A percentile compares a stretch with the other conserved stretches of the same genome.
Evolutionary conservation across 2,329 filamentous ascomycete genomes (phyloP).

Genomic region (Aureobasidium leucospermi): DNA sequence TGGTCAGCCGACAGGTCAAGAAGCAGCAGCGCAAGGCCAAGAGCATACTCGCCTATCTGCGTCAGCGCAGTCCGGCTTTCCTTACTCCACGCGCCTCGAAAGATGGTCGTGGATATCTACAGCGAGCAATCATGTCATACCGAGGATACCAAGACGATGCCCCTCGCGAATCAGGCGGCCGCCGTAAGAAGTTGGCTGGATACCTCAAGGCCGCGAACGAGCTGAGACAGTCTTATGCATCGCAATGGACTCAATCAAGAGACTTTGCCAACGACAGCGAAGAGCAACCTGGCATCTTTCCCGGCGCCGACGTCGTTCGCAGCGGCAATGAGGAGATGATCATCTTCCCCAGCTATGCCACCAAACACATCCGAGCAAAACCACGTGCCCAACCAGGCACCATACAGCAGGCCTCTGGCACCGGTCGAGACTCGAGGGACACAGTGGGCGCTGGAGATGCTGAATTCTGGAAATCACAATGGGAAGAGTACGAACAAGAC

Average conservation of each 20-base stretch:
- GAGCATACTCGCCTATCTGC: constrained; percentile 25
- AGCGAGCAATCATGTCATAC: constrained; percentile 27
- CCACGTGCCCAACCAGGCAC: constrained; percentile 29
- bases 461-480: constrained; percentile 71
- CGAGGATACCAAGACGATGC: constrained; percentile 30
- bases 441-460: constrained; percentile 49
- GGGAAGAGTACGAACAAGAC: constrained; percentile 72
- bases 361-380: constrained; percentile 54
- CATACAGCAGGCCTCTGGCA: constrained; percentile 32
- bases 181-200: constrained; percentile 69
- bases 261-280: constrained; percentile 28
- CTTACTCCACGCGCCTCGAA: constrained; percentile 24
- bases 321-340: constrained; percentile 87
- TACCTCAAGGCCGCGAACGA: constrained; percentile 67
- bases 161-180: constrained; percentile 54
- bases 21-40: constrained; percentile 27
- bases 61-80: constrained; percentile 23
- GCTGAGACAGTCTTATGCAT: constrained; percentile 58
- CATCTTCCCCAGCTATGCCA: constrained; percentile 87
- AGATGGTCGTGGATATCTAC: constrained; percentile 24
- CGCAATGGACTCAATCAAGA: constrained; percentile 36
- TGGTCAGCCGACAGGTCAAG: constrained; percentile 54
- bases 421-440: constrained; percentile 36
- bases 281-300: constrained; percentile 68
- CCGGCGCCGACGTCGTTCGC: constrained; percentile 71